phyloP scores from a whole-genome alignment of 2,329 filamentous ascomycete species.

The Aureobasidium sp. region DNA sequence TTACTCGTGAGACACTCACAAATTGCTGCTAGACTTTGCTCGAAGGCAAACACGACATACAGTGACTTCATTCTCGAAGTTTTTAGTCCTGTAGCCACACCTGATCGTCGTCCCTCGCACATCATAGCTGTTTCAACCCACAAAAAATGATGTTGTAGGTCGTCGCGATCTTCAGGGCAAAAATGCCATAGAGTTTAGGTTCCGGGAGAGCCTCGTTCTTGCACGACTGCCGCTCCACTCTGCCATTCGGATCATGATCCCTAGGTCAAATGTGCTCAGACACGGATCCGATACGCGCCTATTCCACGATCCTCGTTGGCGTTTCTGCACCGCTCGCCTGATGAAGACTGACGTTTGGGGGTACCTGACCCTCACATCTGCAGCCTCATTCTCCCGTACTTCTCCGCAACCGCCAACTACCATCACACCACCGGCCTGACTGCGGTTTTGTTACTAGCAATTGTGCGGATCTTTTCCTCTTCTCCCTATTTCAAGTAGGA shows the following conservation, averaged over 20 bases:
- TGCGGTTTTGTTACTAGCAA: background rate
- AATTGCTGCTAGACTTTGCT: background rate
- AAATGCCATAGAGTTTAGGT: background rate
- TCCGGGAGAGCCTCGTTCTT: constrained; percentile 8
- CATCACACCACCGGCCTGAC: constrained; percentile 9
- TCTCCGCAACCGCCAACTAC: constrained; percentile 2
- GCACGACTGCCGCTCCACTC: background rate
- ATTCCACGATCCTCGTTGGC: background rate
- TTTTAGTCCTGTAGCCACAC: background rate
- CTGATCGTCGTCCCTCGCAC: background rate
- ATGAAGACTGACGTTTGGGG: background rate
- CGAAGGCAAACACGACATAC: background rate
- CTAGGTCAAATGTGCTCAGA: background rate
- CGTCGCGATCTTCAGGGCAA: constrained; percentile 3
- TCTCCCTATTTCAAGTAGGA: background rate
- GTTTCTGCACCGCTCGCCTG: background rate
- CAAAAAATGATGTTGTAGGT: constrained; percentile 1
- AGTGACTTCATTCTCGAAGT: background rate
- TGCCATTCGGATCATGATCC: background rate
- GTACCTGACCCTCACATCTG: background rate
- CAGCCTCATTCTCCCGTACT: constrained; percentile 5
- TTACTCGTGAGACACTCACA: background rate
- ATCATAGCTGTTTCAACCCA: background rate
- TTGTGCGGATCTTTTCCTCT: constrained; percentile 2
- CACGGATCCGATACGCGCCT: background rate